phyloP scores from a whole-genome alignment of 306 rosid species.

The Vicia villosa region DNA sequence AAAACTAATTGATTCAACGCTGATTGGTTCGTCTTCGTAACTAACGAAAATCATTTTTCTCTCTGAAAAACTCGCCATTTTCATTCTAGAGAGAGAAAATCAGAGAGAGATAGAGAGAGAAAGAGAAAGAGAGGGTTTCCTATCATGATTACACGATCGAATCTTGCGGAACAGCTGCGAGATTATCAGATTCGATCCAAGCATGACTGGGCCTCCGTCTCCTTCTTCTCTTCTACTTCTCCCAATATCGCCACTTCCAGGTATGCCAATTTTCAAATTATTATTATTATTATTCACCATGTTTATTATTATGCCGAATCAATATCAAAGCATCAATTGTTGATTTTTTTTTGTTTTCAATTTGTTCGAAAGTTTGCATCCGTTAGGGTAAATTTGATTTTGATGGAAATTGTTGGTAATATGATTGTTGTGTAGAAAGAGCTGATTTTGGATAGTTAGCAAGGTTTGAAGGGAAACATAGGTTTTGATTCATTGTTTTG shows the following conservation, averaged over 20 bases:
- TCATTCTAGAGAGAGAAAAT: constrained; percentile 33
- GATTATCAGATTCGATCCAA: constrained; percentile 99
- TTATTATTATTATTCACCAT: background rate
- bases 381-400: background rate
- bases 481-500: constrained; percentile 27
- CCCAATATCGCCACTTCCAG: constrained; percentile 73
- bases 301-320: background rate
- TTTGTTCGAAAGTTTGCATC: background rate
- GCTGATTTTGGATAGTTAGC: constrained; percentile 5
- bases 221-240: constrained; percentile 95
- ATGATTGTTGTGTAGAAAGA: constrained; percentile 1
- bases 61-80: constrained; percentile 42
- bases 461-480: constrained; percentile 11
- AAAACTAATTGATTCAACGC: background rate
- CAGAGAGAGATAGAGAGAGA: constrained; percentile 8
- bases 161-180: constrained; percentile 95
- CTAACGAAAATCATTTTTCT: constrained; percentile 34
- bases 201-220: constrained; percentile 96
- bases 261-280: constrained; percentile 39
- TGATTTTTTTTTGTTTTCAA: background rate
- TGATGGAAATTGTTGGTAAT: constrained; percentile 10
- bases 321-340: background rate
- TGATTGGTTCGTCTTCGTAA: constrained; percentile 4
- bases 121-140: constrained; percentile 3
- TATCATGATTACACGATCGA: constrained; percentile 96